Evolutionary conservation across 352 stramenopile species (phyloP).

Genomic region (Phytophthora megakarya): DNA sequence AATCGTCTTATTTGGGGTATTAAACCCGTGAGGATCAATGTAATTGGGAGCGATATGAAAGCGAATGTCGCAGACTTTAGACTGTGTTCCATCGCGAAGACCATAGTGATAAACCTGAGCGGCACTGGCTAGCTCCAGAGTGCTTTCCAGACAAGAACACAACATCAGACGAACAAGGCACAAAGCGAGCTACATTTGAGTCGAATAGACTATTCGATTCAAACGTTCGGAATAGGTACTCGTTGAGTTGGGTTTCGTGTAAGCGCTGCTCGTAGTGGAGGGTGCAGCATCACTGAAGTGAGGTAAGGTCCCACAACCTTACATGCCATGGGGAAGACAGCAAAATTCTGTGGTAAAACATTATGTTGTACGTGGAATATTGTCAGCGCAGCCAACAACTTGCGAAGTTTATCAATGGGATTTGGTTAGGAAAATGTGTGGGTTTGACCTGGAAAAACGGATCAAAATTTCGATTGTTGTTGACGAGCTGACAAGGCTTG

Average conservation of each 20-base stretch:
- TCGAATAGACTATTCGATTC: no score
- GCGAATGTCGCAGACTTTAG: constrained; percentile 33
- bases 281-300: background rate
- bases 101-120: background rate
- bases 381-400: background rate
- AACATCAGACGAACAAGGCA: background rate
- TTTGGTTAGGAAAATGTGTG: constrained; percentile 10
- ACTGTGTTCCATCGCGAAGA: constrained; percentile 12
- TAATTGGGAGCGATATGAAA: constrained; percentile 27
- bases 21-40: no score
- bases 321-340: background rate
- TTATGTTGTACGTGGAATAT: background rate
- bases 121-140: constrained; percentile 16
- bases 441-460: background rate
- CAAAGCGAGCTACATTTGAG: background rate
- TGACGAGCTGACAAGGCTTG: background rate
- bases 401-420: constrained; percentile 3
- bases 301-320: background rate
- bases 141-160: background rate
- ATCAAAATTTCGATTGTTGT: constrained; percentile 25
- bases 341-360: background rate
- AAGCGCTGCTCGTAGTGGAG: constrained; percentile 13
- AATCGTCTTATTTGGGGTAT: no score
- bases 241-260: constrained; percentile 15
- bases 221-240: constrained; percentile 18